Base-by-base conservation (phyloP, 345 rosid species). In the Noccaea caerulescens region DNA sequence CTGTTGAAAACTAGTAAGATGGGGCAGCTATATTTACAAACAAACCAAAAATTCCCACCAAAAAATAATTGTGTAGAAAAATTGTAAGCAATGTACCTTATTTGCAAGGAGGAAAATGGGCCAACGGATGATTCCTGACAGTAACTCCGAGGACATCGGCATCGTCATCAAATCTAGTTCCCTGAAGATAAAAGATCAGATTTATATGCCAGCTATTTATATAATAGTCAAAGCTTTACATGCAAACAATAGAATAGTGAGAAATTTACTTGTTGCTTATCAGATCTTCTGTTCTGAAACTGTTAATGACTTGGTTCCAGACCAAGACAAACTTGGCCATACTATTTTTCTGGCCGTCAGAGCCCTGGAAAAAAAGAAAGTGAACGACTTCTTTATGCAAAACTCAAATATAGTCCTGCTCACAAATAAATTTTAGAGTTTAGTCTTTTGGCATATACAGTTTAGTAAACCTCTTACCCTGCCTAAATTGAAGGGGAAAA, bases 51-150 rank as follows among this genome's bases (percentile, higher is more conserved):
- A 62, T 12, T 47, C 66, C 66, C 43, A 61, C 45, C 52, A 49
- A 62, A 54, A 57, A 4, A 37, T 7, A 18, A 41, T 57, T 36
- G 12, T 63, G 8, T 51, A 65, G 23, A 45, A 11, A 49, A 5
- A 8, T 34, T 23, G 8, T 42, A 45, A 52, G 69, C 56, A 33
- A 8, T 36, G 58, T 76, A 93, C 98, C 96, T 93, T 85, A 81
- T 85, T 86, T 72, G 97, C 91, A 33, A 93, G 85, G 72, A 93
- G 96, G 77, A 93, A 93, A 73, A 93, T 84, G 11, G 98, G 98
- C 98, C 98, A 93, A 45, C 83, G 85, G 75, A 93, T 76, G 60
- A 81, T 80, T 76, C 84, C 94, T 27, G 80, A 76, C 55, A 85
- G 74, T 65, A 87, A 76, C 76, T 91, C 90, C 42, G 87, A 68